Conservation (phyloP, 805 yeast genomes). For the Starmerella gropengiesseri region DNA sequence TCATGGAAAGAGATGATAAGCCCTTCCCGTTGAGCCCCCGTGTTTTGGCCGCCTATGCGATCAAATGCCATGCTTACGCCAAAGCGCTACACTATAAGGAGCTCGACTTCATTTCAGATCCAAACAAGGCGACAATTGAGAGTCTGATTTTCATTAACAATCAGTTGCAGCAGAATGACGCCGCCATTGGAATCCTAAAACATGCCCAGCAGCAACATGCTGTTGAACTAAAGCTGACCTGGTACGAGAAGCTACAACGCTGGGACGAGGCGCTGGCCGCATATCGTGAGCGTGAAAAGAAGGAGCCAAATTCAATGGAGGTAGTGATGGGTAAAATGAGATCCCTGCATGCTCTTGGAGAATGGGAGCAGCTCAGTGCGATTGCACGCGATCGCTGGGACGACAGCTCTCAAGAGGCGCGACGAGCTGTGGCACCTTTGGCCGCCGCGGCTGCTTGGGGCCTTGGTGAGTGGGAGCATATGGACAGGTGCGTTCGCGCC, state of each 20-base stretch:
- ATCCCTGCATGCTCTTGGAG: constrained; percentile 95
- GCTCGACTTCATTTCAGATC: constrained; percentile 85
- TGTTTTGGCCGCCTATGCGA: constrained; percentile 84
- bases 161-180: constrained; percentile 91
- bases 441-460: constrained; percentile 99
- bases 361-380: constrained; percentile 87
- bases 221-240: constrained; percentile 84
- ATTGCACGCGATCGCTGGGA: constrained; percentile 82
- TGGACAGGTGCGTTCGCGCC: constrained; percentile 81
- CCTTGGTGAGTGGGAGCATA: constrained; percentile 88
- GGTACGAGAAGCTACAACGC: constrained; percentile 93
- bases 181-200: constrained; percentile 91
- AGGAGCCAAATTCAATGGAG: constrained; percentile 55
- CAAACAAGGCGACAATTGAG: constrained; percentile 84
- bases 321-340: constrained; percentile 96
- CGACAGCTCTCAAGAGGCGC: constrained; percentile 55
- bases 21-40: constrained; percentile 86
- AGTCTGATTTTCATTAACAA: constrained; percentile 85
- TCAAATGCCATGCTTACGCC: constrained; percentile 93
- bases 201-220: constrained; percentile 78
- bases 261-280: constrained; percentile 98
- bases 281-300: constrained; percentile 61
- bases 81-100: constrained; percentile 95
- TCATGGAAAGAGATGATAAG: constrained; percentile 95
- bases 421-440: constrained; percentile 81